These are phyloP conservation scores for Silene coronaria DNA, from an alignment of 179 eudicot species.

Conservation along the genomic window DNA sequence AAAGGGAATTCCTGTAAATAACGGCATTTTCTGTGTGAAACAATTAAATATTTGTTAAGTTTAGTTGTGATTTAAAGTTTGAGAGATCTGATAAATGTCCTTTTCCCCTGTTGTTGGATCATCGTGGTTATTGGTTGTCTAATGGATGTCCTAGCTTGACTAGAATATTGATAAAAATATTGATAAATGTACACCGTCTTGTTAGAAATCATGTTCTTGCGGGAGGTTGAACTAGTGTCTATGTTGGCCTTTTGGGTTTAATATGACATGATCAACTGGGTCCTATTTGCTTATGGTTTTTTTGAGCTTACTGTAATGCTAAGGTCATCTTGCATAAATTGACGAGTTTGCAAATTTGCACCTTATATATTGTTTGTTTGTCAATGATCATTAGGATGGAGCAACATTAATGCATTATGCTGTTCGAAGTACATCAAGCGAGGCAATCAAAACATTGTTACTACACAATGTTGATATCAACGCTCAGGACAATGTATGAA, in stretches of 20 bases:
- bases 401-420: conserved; percentile 97
- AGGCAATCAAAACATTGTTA: conserved; percentile 69
- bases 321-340: neutral
- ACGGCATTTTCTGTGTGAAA: neutral
- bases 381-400: conserved; percentile 51
- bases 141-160: neutral
- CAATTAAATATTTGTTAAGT: neutral
- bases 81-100: conserved; percentile 2
- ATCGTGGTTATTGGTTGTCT: neutral
- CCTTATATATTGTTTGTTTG: conserved; percentile 11
- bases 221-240: neutral
- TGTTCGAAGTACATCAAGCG: conserved; percentile 64
- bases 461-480: conserved; percentile 79
- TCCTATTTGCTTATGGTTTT: neutral
- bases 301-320: neutral
- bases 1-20: neutral
- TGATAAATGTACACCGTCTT: neutral
- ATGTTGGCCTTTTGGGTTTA: neutral
- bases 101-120: neutral
- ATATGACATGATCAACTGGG: neutral
- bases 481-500: conserved; percentile 69
- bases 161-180: neutral
- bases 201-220: neutral
- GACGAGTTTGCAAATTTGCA: neutral
- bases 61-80: neutral